A percentile compares a stretch with the other conserved stretches of the same genome.
These are phyloP conservation scores for Fusarium floridanum DNA, from an alignment of 2,329 filamentous ascomycete species.

Conservation along the genomic window DNA sequence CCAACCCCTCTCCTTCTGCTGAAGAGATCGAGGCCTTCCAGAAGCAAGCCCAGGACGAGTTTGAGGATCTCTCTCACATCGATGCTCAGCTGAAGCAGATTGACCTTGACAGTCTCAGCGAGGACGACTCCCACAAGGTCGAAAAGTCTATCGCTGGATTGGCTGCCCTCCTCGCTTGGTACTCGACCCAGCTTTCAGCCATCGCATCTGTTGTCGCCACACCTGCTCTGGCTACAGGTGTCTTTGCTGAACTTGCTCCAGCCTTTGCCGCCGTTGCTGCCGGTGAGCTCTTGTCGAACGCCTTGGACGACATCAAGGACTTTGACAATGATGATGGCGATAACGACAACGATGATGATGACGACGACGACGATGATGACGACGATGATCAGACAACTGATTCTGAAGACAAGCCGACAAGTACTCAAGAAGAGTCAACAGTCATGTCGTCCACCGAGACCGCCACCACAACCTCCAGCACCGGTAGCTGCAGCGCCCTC, in stretches of 20 bases:
- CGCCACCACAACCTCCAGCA: neutral
- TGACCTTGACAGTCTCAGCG: conserved; percentile 6
- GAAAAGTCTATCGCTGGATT: conserved; percentile 1
- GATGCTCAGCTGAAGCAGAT: conserved; percentile 8
- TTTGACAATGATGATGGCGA: conserved; percentile 4
- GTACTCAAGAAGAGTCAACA: conserved; percentile 7
- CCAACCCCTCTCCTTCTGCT: conserved; percentile 15
- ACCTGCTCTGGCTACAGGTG: neutral
- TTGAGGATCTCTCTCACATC: neutral
- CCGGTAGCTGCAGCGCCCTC: conserved; percentile 7
- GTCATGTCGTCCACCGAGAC: neutral
- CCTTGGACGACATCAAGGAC: conserved; percentile 11
- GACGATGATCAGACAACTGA: conserved; percentile 5
- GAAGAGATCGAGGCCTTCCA: conserved; percentile 11
- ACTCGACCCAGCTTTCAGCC: neutral
- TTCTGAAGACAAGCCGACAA: neutral
- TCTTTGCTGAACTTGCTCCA: conserved; percentile 14
- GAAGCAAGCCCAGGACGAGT: conserved; percentile 8
- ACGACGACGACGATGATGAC: conserved; percentile 14
- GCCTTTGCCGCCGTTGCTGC: conserved; percentile 14
- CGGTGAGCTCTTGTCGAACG: conserved; percentile 2
- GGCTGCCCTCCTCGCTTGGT: conserved; percentile 11
- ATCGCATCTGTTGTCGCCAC: conserved; percentile 7
- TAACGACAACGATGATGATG: neutral
- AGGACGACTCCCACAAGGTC: conserved; percentile 9